phyloP scores from a whole-genome alignment of 805 yeast species.

The Saccharomycopsis sp. region DNA sequence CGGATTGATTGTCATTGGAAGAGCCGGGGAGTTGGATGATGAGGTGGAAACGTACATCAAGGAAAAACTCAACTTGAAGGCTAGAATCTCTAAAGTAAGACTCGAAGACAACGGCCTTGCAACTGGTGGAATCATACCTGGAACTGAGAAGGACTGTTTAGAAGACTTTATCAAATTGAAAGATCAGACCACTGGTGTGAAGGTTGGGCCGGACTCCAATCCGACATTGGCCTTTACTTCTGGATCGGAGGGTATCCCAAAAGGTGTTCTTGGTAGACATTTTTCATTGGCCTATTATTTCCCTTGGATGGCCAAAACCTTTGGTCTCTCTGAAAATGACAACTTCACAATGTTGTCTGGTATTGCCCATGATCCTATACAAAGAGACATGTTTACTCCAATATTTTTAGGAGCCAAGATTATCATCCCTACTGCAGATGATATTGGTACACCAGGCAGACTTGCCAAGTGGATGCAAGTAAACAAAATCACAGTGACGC shows the following conservation, averaged over 20 bases:
- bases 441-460: constrained; percentile 97
- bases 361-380: constrained; percentile 98
- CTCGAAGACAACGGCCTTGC: constrained; percentile 68
- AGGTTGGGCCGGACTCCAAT: constrained; percentile 95
- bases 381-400: constrained; percentile 98
- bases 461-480: constrained; percentile 95
- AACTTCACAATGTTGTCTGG: constrained; percentile 96
- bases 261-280: constrained; percentile 97
- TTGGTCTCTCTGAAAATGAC: constrained; percentile 69
- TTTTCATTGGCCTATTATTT: constrained; percentile 94
- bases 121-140: constrained; percentile 41
- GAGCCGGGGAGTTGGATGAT: constrained; percentile 77
- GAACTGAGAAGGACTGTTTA: constrained; percentile 29
- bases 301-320: constrained; percentile 95
- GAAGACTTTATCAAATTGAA: constrained; percentile 36
- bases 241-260: constrained; percentile 97
- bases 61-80: constrained; percentile 60
- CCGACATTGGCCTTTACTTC: constrained; percentile 96
- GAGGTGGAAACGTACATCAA: constrained; percentile 71
- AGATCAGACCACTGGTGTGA: constrained; percentile 67
- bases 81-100: constrained; percentile 70
- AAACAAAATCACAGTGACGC: constrained; percentile 90
- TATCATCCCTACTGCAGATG: constrained; percentile 91
- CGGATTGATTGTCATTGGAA: constrained; percentile 81
- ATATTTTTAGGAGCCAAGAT: constrained; percentile 90